Conservation (phyloP, 768 basidiomycete species). For the Suillus subluteus region DNA sequence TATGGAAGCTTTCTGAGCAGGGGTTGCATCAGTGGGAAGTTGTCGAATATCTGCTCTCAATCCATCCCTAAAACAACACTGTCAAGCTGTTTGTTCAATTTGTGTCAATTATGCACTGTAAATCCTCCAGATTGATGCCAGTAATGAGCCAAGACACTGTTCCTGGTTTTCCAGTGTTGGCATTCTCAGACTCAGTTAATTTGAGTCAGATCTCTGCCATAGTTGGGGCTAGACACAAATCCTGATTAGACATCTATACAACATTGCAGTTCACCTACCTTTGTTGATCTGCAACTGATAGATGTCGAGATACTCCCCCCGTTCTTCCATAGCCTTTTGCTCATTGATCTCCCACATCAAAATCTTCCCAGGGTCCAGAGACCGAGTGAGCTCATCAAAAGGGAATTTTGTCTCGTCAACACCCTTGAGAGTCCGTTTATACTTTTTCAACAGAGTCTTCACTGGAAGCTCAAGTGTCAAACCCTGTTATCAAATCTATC, state of each 20-base stretch:
- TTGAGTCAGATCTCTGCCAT: constrained; percentile 12
- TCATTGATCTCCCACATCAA: neutral
- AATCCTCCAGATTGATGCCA: constrained; percentile 1
- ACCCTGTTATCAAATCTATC: too few relatives aligned
- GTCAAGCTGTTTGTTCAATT: too few relatives aligned
- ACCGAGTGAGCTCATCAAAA: neutral
- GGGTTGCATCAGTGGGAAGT: neutral
- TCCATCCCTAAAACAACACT: too few relatives aligned
- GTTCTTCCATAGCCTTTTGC: neutral
- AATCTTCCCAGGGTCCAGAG: neutral
- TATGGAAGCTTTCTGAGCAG: neutral
- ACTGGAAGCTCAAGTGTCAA: neutral
- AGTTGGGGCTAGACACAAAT: neutral
- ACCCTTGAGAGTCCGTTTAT: neutral
- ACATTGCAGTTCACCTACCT: neutral
- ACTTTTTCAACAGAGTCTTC: constrained; percentile 7
- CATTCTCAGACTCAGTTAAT: neutral
- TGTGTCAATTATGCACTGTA: too few relatives aligned
- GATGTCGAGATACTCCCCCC: constrained; percentile 8
- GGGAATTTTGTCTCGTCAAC: neutral
- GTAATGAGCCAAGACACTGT: constrained; percentile 9
- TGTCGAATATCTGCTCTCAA: too few relatives aligned
- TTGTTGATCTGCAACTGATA: constrained; percentile 12
- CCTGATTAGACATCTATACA: neutral
- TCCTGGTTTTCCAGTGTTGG: neutral